Conservation (phyloP, 805 yeast species). For the Maudiozyma bulderi region DNA sequence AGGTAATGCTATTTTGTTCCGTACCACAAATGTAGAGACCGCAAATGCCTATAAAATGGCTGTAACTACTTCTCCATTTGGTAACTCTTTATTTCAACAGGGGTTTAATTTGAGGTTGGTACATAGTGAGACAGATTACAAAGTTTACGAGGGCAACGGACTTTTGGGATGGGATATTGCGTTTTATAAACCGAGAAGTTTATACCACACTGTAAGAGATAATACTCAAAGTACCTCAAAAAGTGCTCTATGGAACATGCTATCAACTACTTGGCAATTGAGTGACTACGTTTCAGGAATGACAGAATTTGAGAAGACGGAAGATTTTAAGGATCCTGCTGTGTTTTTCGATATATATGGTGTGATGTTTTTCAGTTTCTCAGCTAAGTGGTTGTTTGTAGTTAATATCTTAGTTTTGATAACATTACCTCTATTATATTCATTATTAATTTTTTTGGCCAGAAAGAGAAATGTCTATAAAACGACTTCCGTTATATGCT, state of each 20-base stretch:
- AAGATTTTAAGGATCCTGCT: constrained; percentile 33
- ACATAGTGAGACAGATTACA: constrained; percentile 78
- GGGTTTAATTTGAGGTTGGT: constrained; percentile 69
- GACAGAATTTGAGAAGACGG: constrained; percentile 16
- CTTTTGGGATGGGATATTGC: constrained; percentile 85
- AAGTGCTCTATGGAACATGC: constrained; percentile 79
- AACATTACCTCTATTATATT: constrained; percentile 43
- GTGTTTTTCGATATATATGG: constrained; percentile 61
- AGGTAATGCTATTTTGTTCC: constrained; percentile 69
- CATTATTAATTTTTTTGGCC: constrained; percentile 41
- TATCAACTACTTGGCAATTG: constrained; percentile 57
- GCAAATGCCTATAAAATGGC: constrained; percentile 45
- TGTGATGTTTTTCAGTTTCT: constrained; percentile 41
- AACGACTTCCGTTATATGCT: constrained; percentile 30
- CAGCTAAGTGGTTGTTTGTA: constrained; percentile 41
- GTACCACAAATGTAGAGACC: constrained; percentile 73
- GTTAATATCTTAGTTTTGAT: constrained; percentile 45
- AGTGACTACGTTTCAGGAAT: constrained; percentile 35
- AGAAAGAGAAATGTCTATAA: constrained; percentile 41
- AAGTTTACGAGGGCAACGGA: constrained; percentile 56
- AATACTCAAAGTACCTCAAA: constrained; percentile 52
- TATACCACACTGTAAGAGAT: constrained; percentile 75
- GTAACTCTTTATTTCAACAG: constrained; percentile 70
- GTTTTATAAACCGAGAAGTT: constrained; percentile 72
- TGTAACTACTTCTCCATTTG: constrained; percentile 58